Evolutionary conservation across 495 filamentous ascomycete genomes (phyloP).

Genomic region (Hypomontagnella submonticulosa): DNA sequence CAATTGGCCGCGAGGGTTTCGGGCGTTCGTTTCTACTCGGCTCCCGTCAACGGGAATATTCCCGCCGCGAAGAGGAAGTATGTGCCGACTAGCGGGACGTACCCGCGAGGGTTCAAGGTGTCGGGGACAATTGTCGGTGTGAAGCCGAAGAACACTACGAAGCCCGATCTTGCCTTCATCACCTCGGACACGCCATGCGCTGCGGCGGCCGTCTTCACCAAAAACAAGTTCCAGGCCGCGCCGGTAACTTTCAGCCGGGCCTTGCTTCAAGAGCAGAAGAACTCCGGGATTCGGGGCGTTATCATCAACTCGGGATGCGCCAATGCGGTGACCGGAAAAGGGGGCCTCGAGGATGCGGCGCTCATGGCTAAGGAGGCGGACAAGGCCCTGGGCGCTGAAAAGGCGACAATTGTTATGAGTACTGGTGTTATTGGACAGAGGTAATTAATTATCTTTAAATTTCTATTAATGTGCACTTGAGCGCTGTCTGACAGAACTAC

Average conservation of each 20-base stretch:
- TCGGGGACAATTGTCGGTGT: slow-evolving; percentile 92
- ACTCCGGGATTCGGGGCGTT: slow-evolving; percentile 79
- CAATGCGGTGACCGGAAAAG: slow-evolving; percentile 96
- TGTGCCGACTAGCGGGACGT: slow-evolving; percentile 84
- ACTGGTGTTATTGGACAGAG: slow-evolving; percentile 98
- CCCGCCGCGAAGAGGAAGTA: slow-evolving; percentile 85
- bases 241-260: slow-evolving; percentile 86
- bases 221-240: slow-evolving; percentile 97
- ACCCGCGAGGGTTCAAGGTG: slow-evolving; percentile 89
- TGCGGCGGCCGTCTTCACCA: slow-evolving; percentile 95
- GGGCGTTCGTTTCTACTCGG: slow-evolving; percentile 64
- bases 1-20: slow-evolving; percentile 27
- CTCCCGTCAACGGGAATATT: slow-evolving; percentile 68
- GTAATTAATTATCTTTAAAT: slow-evolving; percentile 50
- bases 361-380: slow-evolving; percentile 85
- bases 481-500: slow-evolving; percentile 7
- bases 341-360: slow-evolving; percentile 87
- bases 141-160: slow-evolving; percentile 87
- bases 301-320: slow-evolving; percentile 97
- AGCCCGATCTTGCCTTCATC: slow-evolving; percentile 89
- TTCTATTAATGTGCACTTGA: slow-evolving; percentile 2
- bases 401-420: slow-evolving; percentile 91
- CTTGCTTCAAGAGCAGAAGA: slow-evolving; percentile 71
- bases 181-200: slow-evolving; percentile 87
- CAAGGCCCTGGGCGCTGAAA: slow-evolving; percentile 69